These are phyloP conservation scores for Lasiodiplodia theobromae DNA, from an alignment of 2,329 filamentous ascomycete genomes.

Conservation along the genomic window DNA sequence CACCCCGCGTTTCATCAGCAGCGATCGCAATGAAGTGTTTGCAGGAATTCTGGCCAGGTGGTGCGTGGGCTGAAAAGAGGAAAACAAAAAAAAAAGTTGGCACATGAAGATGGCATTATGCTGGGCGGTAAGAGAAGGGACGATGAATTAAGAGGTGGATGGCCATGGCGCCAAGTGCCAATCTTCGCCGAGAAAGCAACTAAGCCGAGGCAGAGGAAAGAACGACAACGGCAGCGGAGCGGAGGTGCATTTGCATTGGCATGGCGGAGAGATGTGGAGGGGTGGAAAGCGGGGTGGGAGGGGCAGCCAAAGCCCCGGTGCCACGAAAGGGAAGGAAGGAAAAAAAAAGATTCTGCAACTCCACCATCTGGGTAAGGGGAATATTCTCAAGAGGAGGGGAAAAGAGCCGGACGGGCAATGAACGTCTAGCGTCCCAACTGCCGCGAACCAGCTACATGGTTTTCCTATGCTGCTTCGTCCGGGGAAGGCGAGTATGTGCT, in stretches of 20 bases:
- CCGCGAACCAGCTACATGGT: neutral
- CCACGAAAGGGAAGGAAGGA: neutral
- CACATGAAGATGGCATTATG: neutral
- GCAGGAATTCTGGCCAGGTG: too few relatives aligned
- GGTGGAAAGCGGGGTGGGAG: conserved; percentile 13
- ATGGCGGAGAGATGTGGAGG: conserved; percentile 1
- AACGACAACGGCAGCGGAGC: conserved; percentile 6
- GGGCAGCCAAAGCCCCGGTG: neutral
- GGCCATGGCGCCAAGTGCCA: neutral
- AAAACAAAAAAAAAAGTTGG: neutral
- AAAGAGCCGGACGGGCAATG: neutral
- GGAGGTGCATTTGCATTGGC: neutral
- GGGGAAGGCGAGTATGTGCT: neutral
- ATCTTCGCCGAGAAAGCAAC: neutral
- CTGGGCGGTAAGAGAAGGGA: neutral
- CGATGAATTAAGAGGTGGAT: neutral
- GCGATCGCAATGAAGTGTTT: neutral
- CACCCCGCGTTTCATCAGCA: neutral
- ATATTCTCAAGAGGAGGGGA: neutral
- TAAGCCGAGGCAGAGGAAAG: neutral
- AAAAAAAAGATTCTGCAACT: conserved; percentile 9
- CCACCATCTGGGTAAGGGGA: conserved; percentile 8
- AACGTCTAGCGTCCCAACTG: neutral
- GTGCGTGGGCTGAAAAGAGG: neutral
- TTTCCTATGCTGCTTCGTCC: neutral